Base-by-base conservation (phyloP, 257 asterid species). In the Ajuga chamaepitys region DNA sequence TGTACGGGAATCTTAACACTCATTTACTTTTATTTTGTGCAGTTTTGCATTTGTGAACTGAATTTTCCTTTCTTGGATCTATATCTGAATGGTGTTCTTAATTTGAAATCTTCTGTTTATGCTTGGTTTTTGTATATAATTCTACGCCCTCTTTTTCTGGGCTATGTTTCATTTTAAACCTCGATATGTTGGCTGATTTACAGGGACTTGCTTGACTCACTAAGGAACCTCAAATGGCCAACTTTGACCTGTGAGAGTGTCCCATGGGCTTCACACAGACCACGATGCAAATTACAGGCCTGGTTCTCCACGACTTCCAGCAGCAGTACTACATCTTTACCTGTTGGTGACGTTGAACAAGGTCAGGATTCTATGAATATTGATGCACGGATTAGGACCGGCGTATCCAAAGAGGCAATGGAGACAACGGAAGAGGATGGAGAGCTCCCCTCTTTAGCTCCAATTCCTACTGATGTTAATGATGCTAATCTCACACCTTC, bases 241-340 rank as follows among this genome's bases (percentile, higher is more conserved):
- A 62, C 71, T 69, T 69, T 94, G 79, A 78, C 80, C 40, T 63
- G 86, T 73, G 79, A 78, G 75, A 82, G 81, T 71, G 89, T 94
- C 77, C 97, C 99, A 34, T 94, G 99, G 99, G 86, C 91, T 57
- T 66, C 95, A 51, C 84, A 83, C 75, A 56, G 77, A 20, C 96
- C 95, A 13, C 75, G 42, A n/a, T 94, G 97, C 86, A 86, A 81
- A 79, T 85, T 94, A 73, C 85, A 77, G 67, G 79, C 78, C 68
- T 94, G 96, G 95, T 75, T 57, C 60, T 80, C 53, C 35, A n/a
- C 76, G 41, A 68, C 78, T 54, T 68, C 83, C 30, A 64, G 75
- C 71, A 74, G 64, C 21, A 64, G 68, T 61, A 66, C 69, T 34
- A 59, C 78, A 64, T 65, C 78, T 61, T 66, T 34, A 57, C 67